These are phyloP conservation scores for Annona cherimola DNA, from an alignment of 164 flowering plant genomes.

Conservation along the genomic window DNA sequence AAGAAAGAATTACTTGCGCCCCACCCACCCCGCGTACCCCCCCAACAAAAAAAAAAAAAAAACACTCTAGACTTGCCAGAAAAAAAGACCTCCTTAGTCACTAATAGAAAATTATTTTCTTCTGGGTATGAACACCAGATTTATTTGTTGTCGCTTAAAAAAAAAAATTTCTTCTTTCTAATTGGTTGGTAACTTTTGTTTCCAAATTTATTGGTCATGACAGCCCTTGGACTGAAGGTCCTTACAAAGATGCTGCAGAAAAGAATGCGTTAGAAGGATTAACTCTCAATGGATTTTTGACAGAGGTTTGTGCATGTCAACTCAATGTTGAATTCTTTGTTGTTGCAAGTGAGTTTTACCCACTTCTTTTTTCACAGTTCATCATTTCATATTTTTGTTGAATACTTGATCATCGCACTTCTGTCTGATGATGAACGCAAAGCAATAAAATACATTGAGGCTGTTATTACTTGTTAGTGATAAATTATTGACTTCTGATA, in stretches of 20 bases:
- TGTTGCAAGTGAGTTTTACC: background rate
- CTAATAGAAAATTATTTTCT: no score
- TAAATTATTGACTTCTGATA: background rate
- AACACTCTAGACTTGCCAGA: no score
- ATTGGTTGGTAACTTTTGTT: no score
- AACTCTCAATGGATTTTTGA: constrained; percentile 74
- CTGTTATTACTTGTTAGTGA: background rate
- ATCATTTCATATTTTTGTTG: background rate
- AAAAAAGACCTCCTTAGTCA: no score
- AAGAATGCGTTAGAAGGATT: constrained; percentile 77
- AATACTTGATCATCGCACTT: background rate
- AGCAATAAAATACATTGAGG: background rate
- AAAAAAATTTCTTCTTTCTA: no score
- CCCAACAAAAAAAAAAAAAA: no score
- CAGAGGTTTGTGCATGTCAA: constrained; percentile 45
- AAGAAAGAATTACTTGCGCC: no score
- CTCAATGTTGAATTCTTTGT: background rate
- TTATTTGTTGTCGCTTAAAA: no score
- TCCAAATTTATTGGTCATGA: background rate
- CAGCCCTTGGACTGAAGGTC: constrained; percentile 74
- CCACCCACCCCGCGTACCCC: no score
- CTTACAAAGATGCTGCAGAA: constrained; percentile 72
- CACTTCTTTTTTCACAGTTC: background rate
- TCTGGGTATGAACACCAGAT: no score
- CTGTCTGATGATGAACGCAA: background rate